Base-by-base conservation (phyloP, 495 filamentous ascomycete genomes). In the Podospora pseudocomata region DNA sequence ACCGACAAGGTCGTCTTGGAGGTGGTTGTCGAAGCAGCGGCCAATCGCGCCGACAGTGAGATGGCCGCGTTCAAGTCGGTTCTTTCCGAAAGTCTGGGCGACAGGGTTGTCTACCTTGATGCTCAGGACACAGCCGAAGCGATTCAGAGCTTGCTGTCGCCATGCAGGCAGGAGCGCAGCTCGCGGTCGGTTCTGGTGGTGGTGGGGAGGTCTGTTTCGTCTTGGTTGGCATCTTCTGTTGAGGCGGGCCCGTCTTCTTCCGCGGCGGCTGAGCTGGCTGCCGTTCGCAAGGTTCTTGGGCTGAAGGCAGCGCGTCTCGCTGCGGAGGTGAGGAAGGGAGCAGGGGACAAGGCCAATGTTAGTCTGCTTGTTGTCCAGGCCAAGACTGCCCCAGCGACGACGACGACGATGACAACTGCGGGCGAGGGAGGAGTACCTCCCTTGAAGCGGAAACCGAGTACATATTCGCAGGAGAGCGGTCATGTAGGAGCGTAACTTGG, bases 331-430 rank as follows among this genome's bases (percentile, higher is more conserved):
- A 63, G 85, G 30, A 70, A 70, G 65, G 65, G 44, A 16, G 60
- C 54, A 7, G 44, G 18, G 13, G 30, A 44, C 9, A 67, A 65
- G 56, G 74, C 90, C 15, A 86, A 84, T 67, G 86, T 87, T 0
- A 92, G 90, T 76, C 79, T 95, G 28, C 75, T 94, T 53, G 86
- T 94, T 62, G 82, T 96, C 26, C 88, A 92, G 73, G 90, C 89
- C 62, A 83, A 77, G 18, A 76, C 39, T 49, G 13, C 39, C 2
- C 39, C 39, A 13, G 39, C 13, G 9, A 49, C 39, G 23, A 23
- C 20, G 9, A 49, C 39, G 13, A 49, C 13, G 9, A 49, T 0
- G 13, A 49, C 39, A 1, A 16, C 39, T 49, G 39, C 39, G 9
- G 39, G 5, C 15, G 39, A 49, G 39, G 15, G 39, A 11, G 39